Evolutionary conservation across 495 filamentous ascomycete species (phyloP), one percentile per base, ranked within the genome.

Genomic region (Daldinia grandis): DNA sequence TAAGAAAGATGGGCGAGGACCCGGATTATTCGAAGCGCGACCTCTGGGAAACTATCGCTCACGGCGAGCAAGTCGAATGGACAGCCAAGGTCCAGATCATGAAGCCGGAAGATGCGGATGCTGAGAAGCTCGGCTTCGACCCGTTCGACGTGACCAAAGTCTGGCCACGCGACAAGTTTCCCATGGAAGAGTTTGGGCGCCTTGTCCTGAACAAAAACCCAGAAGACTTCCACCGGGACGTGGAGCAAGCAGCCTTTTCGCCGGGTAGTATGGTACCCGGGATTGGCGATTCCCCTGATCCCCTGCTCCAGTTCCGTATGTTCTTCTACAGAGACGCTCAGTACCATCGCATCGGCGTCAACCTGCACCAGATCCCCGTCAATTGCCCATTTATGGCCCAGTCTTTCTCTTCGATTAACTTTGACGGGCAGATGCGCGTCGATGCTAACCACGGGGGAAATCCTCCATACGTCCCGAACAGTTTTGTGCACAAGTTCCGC

Each of bases 221-320:
- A 0, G 84, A 92, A 66, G 89, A 92, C 77, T 92, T 87, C 83
- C 87, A 89, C 62, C 84, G 84, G 61, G 88, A 91, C 68, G 90
- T 97, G 57, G 93, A 97, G 82, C 93, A 97, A 76, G 88, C 89
- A 15, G 91, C 93, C n/a, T 97, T 95, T 85, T 92, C 90, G 21
- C 93, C 93, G 27, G 87, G 89, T 1, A 89, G 92, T 75, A 81
- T 95, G 83, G 81, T 85, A 0, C 87, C 87, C 0, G 88, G 88
- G 30, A 84, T 89, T 62, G 87, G 86, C 73, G 84, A 85, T 12
- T 93, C 91, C 3, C 88, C 90, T 62, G 92, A 94, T 74, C 91
- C 92, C 0, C 86, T 95, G 62, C 86, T 95, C 4, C 91, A 94
- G 76, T 86, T 85, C 71, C 90, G 92, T 73, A 87, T 94, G 61